Conservation (phyloP, 2,329 filamentous ascomycete genomes). For the Aureobasidium sp. region DNA sequence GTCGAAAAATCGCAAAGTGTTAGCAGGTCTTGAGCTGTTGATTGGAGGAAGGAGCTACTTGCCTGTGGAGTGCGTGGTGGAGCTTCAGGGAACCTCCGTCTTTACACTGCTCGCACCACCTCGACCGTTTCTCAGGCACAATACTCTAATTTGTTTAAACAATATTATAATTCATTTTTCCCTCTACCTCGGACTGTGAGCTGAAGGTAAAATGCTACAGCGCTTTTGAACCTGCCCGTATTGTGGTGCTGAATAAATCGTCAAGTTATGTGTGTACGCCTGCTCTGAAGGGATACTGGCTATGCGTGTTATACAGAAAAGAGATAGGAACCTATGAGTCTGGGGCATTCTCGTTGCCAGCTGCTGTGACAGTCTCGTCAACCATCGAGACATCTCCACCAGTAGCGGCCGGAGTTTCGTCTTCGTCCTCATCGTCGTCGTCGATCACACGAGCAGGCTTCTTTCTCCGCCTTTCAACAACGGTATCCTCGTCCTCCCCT, state of each 20-base stretch:
- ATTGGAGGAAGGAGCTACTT: neutral
- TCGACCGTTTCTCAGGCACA: neutral
- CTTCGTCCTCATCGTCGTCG: constrained; percentile 27
- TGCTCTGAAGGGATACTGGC: neutral
- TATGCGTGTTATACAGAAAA: neutral
- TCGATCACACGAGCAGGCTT: constrained; percentile 28
- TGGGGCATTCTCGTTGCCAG: constrained; percentile 16
- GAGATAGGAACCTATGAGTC: neutral
- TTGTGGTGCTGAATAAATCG: neutral
- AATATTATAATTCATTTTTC: neutral
- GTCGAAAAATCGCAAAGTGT: neutral
- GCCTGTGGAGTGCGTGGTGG: neutral
- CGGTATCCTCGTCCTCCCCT: constrained; percentile 17
- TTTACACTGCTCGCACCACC: neutral
- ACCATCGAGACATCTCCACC: constrained; percentile 17
- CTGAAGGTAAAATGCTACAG: neutral
- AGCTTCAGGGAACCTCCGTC: neutral
- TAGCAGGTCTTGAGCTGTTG: neutral
- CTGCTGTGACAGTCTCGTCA: constrained; percentile 13
- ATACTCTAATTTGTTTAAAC: neutral
- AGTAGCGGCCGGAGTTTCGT: constrained; percentile 18
- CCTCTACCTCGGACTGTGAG: neutral
- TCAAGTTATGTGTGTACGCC: neutral
- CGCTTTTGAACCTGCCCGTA: neutral
- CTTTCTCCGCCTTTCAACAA: constrained; percentile 21